Base-by-base conservation (phyloP, 1,284 basidiomycete species). In the Cryptococcus wingfieldii region DNA sequence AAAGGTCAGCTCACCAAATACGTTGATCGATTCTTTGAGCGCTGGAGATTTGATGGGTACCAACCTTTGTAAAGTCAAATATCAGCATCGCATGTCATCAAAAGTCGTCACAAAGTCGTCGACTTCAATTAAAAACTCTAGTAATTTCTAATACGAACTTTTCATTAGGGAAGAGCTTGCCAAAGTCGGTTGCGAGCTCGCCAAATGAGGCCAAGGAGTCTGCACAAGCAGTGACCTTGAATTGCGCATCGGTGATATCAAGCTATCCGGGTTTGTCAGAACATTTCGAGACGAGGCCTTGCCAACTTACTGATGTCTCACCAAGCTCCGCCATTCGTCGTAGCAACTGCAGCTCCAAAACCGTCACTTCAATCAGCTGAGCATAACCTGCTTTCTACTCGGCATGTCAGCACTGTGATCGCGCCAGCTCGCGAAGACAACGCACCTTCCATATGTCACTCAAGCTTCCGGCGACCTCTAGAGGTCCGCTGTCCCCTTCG, bases 361-460 rank as follows among this genome's bases (percentile, higher is more conserved):
- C 18, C 14, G 18, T 23, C 16, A 50, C 38, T 23, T 50, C 48
- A 12, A 34, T 34, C 38, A 50, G 38, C 13, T 50, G 48, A 16
- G 38, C 48, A 38, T 39, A 39, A 8, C 48, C 48, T 16, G 48
- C 48, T 27, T 39, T 50, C 48, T 46, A 13, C 25, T 42, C 25
- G 25, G 12, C 14, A 37, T 25, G 16, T 47, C 19, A 47, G 25
- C 18, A 49, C n/a, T 38, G 47, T 18, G 25, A 25, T 47, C 16
- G 19, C 19, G 9, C 45, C 8, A 7, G 25, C 25, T 25, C n/a
- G 50, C 37, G 19, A n/a, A 12, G 14, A 10, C 51, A 18, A 77
- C 81, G 54, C 59, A 88, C 89, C 81, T 83, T 88, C 90, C 89
- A 93, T 53, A 81, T 77, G 12, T 80, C 72, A 18, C 79, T 64